These are phyloP conservation scores for Gliomastix tumulicola DNA, from an alignment of 2,329 filamentous ascomycete genomes.

Conservation along the genomic window DNA sequence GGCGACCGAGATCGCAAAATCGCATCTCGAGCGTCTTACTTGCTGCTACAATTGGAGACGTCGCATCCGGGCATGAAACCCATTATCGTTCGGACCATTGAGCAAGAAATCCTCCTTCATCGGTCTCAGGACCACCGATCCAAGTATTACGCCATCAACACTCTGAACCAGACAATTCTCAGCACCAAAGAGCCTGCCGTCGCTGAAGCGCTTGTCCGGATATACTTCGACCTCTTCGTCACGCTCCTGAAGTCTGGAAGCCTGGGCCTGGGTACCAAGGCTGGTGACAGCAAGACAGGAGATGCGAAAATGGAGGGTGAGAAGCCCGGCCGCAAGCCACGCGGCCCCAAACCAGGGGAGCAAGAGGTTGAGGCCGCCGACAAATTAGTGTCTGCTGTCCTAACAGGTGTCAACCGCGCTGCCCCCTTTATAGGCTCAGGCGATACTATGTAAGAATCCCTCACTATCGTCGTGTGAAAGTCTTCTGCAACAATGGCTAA, in stretches of 20 bases:
- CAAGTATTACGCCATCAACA: slow-evolving; percentile 94
- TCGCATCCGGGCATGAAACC: slow-evolving; percentile 91
- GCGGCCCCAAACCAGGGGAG: slow-evolving; percentile 25
- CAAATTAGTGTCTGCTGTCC: slow-evolving; percentile 83
- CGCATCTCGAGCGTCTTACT: slow-evolving; percentile 84
- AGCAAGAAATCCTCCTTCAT: slow-evolving; percentile 80
- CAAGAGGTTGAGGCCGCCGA: slow-evolving; percentile 65
- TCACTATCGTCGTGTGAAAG: not conserved
- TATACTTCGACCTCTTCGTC: slow-evolving; percentile 90
- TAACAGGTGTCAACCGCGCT: slow-evolving; percentile 92
- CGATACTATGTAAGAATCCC: slow-evolving; percentile 55
- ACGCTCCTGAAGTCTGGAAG: slow-evolving; percentile 62
- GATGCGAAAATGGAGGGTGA: slow-evolving; percentile 15
- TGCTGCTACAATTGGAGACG: slow-evolving; percentile 84
- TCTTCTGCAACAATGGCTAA: slow-evolving; percentile 7
- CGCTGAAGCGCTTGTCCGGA: slow-evolving; percentile 73
- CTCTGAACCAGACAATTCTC: slow-evolving; percentile 91
- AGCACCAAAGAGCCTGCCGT: slow-evolving; percentile 76
- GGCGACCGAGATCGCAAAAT: slow-evolving; percentile 95
- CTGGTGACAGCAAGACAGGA: slow-evolving; percentile 1
- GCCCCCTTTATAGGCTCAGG: slow-evolving; percentile 87
- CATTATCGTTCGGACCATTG: slow-evolving; percentile 76
- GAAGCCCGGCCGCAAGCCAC: slow-evolving; percentile 14
- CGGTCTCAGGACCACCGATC: slow-evolving; percentile 82
- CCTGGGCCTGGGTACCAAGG: slow-evolving; percentile 23